These are phyloP conservation scores for Xylariaceae sp. DNA, from an alignment of 2,329 filamentous ascomycete species.

Conservation along the genomic window DNA sequence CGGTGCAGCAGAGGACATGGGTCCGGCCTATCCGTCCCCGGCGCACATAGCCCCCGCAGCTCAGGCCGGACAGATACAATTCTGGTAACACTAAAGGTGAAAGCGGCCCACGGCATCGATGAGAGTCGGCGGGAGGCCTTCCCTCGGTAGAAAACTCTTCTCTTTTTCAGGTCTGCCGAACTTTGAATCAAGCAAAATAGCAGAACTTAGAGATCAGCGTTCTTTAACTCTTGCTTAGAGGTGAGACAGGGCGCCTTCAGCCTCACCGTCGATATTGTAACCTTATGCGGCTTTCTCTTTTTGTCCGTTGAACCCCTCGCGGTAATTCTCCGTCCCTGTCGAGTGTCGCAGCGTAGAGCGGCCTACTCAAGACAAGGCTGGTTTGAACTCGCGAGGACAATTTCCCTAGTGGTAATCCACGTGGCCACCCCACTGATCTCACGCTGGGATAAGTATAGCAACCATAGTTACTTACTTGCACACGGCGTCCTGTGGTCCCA, in stretches of 20 bases:
- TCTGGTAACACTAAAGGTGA: neutral
- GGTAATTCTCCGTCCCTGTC: neutral
- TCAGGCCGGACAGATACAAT: constrained; percentile 1
- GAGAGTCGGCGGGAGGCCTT: neutral
- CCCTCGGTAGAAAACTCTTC: neutral
- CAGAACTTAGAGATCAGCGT: neutral
- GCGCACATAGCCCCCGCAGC: constrained; percentile 18
- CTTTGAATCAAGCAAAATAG: neutral
- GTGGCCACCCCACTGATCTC: constrained; percentile 9
- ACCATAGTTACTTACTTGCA: neutral
- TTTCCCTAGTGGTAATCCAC: constrained; percentile 12
- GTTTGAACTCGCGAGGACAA: neutral
- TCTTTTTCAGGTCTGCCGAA: neutral
- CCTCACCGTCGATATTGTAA: constrained; percentile 20
- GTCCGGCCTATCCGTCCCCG: constrained; percentile 2
- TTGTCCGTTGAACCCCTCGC: neutral
- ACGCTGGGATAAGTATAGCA: neutral
- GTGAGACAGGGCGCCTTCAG: constrained; percentile 3
- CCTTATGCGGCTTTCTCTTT: constrained; percentile 8
- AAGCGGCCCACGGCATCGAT: neutral
- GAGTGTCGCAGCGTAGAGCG: neutral
- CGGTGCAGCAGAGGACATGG: constrained; percentile 11
- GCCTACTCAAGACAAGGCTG: neutral
- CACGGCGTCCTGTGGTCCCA: neutral
- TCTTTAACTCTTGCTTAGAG: constrained; percentile 1